phyloP scores from a whole-genome alignment of 495 filamentous ascomycete genomes.

The Thermothielavioides terrestris region DNA sequence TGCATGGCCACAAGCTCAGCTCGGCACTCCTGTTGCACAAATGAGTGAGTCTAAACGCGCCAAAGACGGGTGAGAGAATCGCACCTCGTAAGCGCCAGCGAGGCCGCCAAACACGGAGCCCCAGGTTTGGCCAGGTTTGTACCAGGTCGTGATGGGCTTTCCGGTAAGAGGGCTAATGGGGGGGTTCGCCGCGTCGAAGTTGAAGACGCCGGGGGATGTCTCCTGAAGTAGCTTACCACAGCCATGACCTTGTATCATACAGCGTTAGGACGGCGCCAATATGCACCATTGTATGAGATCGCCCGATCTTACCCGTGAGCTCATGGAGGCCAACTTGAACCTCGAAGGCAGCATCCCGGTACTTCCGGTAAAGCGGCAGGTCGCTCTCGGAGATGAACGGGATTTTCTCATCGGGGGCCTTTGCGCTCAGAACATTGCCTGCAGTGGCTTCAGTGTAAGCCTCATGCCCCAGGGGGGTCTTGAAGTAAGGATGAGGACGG shows the following conservation, averaged over 20 bases:
- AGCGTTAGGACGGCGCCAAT: neutral
- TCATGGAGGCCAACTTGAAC: slow-evolving; percentile 95
- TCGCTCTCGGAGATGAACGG: slow-evolving; percentile 76
- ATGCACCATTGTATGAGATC: too few relatives aligned
- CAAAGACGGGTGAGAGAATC: neutral
- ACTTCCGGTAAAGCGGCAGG: slow-evolving; percentile 65
- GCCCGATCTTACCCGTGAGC: slow-evolving; percentile 55
- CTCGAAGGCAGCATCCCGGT: slow-evolving; percentile 81
- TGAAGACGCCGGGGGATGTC: slow-evolving; percentile 68
- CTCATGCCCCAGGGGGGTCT: neutral
- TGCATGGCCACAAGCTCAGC: slow-evolving; percentile 90
- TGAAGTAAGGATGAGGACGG: neutral
- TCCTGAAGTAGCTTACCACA: slow-evolving; percentile 94
- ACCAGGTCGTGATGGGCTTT: slow-evolving; percentile 74
- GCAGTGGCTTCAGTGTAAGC: slow-evolving; percentile 38
- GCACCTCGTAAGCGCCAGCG: slow-evolving; percentile 77
- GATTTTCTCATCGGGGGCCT: slow-evolving; percentile 78
- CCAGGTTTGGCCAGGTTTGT: slow-evolving; percentile 93
- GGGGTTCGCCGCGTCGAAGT: slow-evolving; percentile 74
- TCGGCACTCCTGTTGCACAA: slow-evolving; percentile 37
- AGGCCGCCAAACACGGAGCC: slow-evolving; percentile 81
- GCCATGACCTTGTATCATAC: slow-evolving; percentile 57
- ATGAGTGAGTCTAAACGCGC: neutral
- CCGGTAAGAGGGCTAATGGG: slow-evolving; percentile 70
- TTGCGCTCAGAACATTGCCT: slow-evolving; percentile 84